Conservation (phyloP, 2,329 filamentous ascomycete species). For the Phialocephala sp. region DNA sequence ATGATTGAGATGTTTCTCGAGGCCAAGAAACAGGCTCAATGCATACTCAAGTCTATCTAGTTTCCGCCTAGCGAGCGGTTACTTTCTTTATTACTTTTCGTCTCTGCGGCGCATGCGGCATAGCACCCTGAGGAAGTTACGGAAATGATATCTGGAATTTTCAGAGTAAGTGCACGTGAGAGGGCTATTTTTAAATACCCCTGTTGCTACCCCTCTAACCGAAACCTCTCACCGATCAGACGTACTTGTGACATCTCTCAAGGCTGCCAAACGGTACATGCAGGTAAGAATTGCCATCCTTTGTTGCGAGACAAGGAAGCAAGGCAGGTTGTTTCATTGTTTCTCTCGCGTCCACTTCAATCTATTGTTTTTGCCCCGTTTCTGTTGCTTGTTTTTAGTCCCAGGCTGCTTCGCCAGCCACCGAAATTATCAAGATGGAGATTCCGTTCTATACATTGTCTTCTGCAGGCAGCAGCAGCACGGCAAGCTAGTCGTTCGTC, state of each 20-base stretch:
- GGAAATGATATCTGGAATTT: too few relatives aligned
- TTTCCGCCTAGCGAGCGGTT: too few relatives aligned
- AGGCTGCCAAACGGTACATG: not conserved
- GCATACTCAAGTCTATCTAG: too few relatives aligned
- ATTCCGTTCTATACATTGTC: conserved; percentile 24
- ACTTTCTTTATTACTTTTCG: not conserved
- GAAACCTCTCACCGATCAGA: conserved; percentile 11
- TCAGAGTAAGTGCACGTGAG: too few relatives aligned
- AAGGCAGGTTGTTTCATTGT: not conserved
- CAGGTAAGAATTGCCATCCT: not conserved
- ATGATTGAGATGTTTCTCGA: too few relatives aligned
- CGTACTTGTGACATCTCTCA: not conserved
- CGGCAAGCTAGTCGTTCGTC: conserved; percentile 11
- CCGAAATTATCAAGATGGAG: conserved; percentile 12
- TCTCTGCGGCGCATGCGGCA: not conserved
- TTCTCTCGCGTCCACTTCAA: not conserved
- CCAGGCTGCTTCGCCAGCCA: conserved; percentile 1
- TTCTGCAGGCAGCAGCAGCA: conserved; percentile 18
- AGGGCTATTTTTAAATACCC: conserved; percentile 1
- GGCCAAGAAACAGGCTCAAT: too few relatives aligned
- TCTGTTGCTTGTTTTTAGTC: not conserved
- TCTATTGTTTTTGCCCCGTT: not conserved
- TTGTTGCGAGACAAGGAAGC: not conserved
- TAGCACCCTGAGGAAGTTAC: too few relatives aligned
- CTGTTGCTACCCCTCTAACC: conserved; percentile 15